Percentiles rank a stretch among this genome's conserved stretches.
Evolutionary conservation across 164 flowering plant species (phyloP).

Genomic region (Vitis amurensis): DNA sequence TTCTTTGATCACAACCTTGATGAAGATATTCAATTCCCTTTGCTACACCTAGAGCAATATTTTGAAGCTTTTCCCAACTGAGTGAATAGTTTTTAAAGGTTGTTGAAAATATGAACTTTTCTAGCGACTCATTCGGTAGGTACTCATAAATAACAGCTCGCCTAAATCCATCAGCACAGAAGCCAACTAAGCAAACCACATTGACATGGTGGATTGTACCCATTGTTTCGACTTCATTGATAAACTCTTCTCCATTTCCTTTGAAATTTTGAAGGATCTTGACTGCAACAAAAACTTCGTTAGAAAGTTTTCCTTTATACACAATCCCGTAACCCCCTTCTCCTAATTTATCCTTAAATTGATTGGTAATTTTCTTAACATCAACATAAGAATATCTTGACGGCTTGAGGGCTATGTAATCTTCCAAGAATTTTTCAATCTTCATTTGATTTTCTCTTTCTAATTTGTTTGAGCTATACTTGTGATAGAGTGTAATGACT

Average conservation of each 20-base stretch:
- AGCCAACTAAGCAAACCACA: slow-evolving; percentile 33
- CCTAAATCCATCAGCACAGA: slow-evolving; percentile 30
- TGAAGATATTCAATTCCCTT: slow-evolving; percentile 32
- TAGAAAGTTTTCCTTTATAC: slow-evolving; percentile 18
- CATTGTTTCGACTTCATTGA: slow-evolving; percentile 27
- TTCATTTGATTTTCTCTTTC: slow-evolving; percentile 7
- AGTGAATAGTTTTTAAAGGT: not conserved
- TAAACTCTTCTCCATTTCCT: slow-evolving; percentile 24
- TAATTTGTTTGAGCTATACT: not conserved
- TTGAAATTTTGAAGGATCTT: slow-evolving; percentile 18
- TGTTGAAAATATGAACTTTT: slow-evolving; percentile 17
- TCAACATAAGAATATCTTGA: slow-evolving; percentile 23
- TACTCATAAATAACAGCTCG: slow-evolving; percentile 33
- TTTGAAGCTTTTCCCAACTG: slow-evolving; percentile 24
- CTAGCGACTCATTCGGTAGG: slow-evolving; percentile 28
- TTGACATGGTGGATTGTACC: slow-evolving; percentile 28
- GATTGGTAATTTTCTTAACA: slow-evolving; percentile 19
- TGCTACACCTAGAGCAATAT: slow-evolving; percentile 27
- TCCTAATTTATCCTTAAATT: slow-evolving; percentile 18
- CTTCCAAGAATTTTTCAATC: slow-evolving; percentile 25
- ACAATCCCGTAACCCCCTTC: slow-evolving; percentile 22
- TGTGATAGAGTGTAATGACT: not conserved
- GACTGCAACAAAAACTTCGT: slow-evolving; percentile 20
- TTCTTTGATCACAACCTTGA: slow-evolving; percentile 28
- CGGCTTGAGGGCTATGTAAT: slow-evolving; percentile 28